Conservation (phyloP, 208 protist species). For the Naegleria gruberi region DNA sequence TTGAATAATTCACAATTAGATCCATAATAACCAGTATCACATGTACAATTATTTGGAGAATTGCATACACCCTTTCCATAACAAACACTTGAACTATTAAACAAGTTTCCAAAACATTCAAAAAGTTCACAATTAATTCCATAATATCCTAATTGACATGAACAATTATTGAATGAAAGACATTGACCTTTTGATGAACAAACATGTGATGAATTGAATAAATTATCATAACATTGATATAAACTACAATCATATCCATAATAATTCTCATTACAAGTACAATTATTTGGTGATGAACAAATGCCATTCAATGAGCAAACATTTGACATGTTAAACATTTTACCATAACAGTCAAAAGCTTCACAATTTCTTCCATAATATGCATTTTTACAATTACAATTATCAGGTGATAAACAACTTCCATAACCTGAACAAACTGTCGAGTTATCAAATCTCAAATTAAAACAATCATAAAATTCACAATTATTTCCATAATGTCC, state of each 20-base stretch:
- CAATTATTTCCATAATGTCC: constrained; percentile 1
- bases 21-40: background rate
- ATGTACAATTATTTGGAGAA: background rate
- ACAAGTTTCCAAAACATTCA: background rate
- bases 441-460: too few relatives aligned
- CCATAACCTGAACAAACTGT: background rate
- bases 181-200: background rate
- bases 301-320: too few relatives aligned
- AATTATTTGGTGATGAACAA: background rate
- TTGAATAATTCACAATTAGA: background rate
- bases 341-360: too few relatives aligned
- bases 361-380: background rate
- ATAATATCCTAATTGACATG: background rate
- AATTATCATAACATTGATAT: background rate
- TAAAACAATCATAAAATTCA: too few relatives aligned
- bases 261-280: background rate
- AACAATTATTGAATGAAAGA: background rate
- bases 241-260: background rate
- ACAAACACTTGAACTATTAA: background rate
- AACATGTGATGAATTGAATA: background rate
- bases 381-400: background rate
- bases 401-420: background rate
- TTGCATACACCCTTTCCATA: background rate
- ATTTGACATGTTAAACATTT: too few relatives aligned
- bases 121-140: background rate